Conservation (phyloP, 805 yeast species). For the Debaryomyces tyrocola region DNA sequence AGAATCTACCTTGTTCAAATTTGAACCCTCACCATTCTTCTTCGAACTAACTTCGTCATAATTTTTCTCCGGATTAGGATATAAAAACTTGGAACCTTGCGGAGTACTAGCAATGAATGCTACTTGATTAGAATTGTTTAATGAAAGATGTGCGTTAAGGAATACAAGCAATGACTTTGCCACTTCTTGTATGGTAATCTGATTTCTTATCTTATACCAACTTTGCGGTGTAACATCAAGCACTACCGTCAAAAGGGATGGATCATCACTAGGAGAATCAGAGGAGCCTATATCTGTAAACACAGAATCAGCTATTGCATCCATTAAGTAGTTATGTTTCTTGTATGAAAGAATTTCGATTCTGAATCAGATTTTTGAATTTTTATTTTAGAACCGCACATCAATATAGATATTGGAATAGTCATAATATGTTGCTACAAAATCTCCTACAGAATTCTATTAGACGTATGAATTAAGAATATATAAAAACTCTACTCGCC, state of each 20-base stretch:
- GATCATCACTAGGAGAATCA: slow-evolving; percentile 43
- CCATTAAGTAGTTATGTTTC: slow-evolving; percentile 41
- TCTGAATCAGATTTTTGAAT: too few relatives aligned
- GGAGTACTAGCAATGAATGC: slow-evolving; percentile 78
- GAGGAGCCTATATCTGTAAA: slow-evolving; percentile 37
- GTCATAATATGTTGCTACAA: too few relatives aligned
- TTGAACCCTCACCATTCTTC: slow-evolving; percentile 5
- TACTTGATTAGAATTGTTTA: slow-evolving; percentile 81
- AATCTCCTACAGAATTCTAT: too few relatives aligned
- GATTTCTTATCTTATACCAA: slow-evolving; percentile 53
- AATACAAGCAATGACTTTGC: slow-evolving; percentile 69
- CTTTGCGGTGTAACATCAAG: slow-evolving; percentile 75
- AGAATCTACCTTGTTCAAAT: slow-evolving; percentile 2
- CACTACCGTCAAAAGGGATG: slow-evolving; percentile 76
- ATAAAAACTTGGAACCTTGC: slow-evolving; percentile 64
- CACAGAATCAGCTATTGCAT: slow-evolving; percentile 63
- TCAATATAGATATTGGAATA: too few relatives aligned
- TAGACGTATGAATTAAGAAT: too few relatives aligned
- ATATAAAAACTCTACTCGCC: slow-evolving; percentile 36
- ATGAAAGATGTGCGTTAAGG: slow-evolving; percentile 83
- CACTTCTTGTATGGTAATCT: slow-evolving; percentile 55
- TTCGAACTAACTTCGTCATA: slow-evolving; percentile 11
- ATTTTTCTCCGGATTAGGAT: slow-evolving; percentile 49
- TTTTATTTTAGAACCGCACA: too few relatives aligned
- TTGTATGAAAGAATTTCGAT: too few relatives aligned